Base-by-base conservation (phyloP, 2,329 filamentous ascomycete genomes). In the Trichophyton simii region DNA sequence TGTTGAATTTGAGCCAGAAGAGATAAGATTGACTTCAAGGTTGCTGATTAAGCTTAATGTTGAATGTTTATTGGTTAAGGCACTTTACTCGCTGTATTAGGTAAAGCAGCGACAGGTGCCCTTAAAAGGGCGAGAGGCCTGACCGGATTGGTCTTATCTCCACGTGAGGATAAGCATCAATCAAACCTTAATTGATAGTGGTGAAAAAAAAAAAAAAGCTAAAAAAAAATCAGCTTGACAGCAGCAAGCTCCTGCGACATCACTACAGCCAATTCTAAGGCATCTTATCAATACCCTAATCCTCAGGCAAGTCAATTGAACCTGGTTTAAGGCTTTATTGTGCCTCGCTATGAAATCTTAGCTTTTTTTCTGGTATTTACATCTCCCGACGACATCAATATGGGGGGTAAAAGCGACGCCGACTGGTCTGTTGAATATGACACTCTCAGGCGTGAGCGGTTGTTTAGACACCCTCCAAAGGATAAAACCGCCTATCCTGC, bases 401-500 rank as follows among this genome's bases (percentile, higher is more conserved):
- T 86, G 83, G 73, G 72, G 58, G 80, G 79, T 62, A 74, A 79
- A 66, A 88, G 86, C 63, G 78, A 79, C 63, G 88, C 86, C 60
- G 78, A 83, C 72, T 96, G 92, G 92, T 84, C 89, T 66, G 86
- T 89, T 73, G 83, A 91, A 68, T 97, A 89, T 77, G 83, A 96
- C 73, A 95, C 89, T 3, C 77, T 91, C 63, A 86, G 89, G 63
- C 87, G 92, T 69, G 89, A 99, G 71, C 82, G 88, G 59, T 87
- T 99, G 22, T 99, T 99, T 74, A 82, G 84, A 69, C 86, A 95
- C 67, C 92, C 94, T 18, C 92, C 94, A 0, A 87, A 83, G 70
- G 91, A 97, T 72, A 87, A 84, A 67, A 88, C 88, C 8, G 90
- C 92, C 63, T 97, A 95, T 71, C 94, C 94, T 13, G 83, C 88